Evolutionary conservation across 805 yeast genomes (phyloP).

Genomic region (Wickerhamiella qilinensis): DNA sequence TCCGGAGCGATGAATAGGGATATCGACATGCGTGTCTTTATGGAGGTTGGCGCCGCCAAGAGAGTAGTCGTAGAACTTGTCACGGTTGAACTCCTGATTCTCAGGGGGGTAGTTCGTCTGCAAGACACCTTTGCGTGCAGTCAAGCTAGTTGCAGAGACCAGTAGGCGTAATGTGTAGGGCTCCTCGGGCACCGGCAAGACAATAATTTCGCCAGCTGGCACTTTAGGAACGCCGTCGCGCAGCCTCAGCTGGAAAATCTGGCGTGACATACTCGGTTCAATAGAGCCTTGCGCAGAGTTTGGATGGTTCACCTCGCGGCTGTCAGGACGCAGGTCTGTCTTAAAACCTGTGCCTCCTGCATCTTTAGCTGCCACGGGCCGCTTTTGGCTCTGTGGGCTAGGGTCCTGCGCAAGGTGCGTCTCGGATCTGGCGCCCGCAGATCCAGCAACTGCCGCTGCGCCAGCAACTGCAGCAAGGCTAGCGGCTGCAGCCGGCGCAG

Average conservation of each 20-base stretch:
- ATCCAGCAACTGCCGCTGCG: too few relatives aligned
- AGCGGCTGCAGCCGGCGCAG: too few relatives aligned
- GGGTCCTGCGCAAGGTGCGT: too few relatives aligned
- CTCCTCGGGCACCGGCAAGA: slow-evolving; percentile 26
- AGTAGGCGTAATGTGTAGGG: slow-evolving; percentile 36
- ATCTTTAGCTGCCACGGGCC: too few relatives aligned
- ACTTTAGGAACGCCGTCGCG: slow-evolving; percentile 19
- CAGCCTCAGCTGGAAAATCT: slow-evolving; percentile 5
- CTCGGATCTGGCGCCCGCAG: too few relatives aligned
- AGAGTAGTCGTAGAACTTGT: slow-evolving; percentile 33
- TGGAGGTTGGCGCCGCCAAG: slow-evolving; percentile 35
- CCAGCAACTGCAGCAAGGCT: too few relatives aligned
- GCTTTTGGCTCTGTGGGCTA: too few relatives aligned
- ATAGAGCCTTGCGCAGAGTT: too few relatives aligned
- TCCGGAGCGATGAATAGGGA: slow-evolving; percentile 59
- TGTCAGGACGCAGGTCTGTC: too few relatives aligned
- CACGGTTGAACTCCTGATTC: slow-evolving; percentile 36
- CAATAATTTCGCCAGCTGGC: slow-evolving; percentile 22
- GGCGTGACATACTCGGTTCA: not conserved
- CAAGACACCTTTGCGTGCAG: slow-evolving; percentile 53
- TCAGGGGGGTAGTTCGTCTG: slow-evolving; percentile 57
- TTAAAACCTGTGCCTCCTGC: too few relatives aligned
- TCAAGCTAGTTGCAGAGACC: slow-evolving; percentile 59
- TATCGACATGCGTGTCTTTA: slow-evolving; percentile 41
- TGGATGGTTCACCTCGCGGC: too few relatives aligned